These are phyloP conservation scores for Colletotrichum cordylinicola DNA, from an alignment of 2,329 filamentous ascomycete species.

Conservation along the genomic window DNA sequence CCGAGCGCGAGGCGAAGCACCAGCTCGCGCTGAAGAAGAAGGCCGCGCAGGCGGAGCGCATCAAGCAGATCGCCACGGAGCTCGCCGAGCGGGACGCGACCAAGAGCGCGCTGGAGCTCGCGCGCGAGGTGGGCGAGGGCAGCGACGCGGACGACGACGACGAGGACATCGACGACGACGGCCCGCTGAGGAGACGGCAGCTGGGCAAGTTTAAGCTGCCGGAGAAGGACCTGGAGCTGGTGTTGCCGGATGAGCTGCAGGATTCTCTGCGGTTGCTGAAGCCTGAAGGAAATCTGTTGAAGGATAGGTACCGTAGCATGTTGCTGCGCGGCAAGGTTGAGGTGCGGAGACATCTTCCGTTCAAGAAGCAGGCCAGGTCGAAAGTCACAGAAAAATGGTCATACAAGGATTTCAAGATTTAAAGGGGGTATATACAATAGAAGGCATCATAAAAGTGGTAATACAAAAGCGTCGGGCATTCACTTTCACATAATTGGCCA, in stretches of 20 bases:
- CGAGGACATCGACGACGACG: slow-evolving; percentile 64
- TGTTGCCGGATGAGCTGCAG: slow-evolving; percentile 83
- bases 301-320: slow-evolving; percentile 89
- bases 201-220: slow-evolving; percentile 78
- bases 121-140: slow-evolving; percentile 39
- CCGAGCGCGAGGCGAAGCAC: slow-evolving; percentile 78
- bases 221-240: slow-evolving; percentile 79
- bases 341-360: slow-evolving; percentile 76
- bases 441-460: not conserved
- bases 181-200: slow-evolving; percentile 71
- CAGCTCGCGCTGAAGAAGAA: slow-evolving; percentile 77
- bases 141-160: slow-evolving; percentile 49
- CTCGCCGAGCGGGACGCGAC: slow-evolving; percentile 62
- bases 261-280: slow-evolving; percentile 82
- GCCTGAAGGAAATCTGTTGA: slow-evolving; percentile 94
- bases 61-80: slow-evolving; percentile 73
- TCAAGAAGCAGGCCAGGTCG: slow-evolving; percentile 81
- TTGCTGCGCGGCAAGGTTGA: slow-evolving; percentile 91
- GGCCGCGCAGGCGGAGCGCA: slow-evolving; percentile 72
- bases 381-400: slow-evolving; percentile 95
- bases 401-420: slow-evolving; percentile 84
- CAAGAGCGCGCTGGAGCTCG: slow-evolving; percentile 40
- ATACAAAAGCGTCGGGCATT: slow-evolving; percentile 9
- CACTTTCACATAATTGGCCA: not conserved
- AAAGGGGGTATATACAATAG: not conserved